These are phyloP conservation scores for Eucalyptus shirleyi DNA, from an alignment of 345 rosid species.

Conservation along the genomic window DNA sequence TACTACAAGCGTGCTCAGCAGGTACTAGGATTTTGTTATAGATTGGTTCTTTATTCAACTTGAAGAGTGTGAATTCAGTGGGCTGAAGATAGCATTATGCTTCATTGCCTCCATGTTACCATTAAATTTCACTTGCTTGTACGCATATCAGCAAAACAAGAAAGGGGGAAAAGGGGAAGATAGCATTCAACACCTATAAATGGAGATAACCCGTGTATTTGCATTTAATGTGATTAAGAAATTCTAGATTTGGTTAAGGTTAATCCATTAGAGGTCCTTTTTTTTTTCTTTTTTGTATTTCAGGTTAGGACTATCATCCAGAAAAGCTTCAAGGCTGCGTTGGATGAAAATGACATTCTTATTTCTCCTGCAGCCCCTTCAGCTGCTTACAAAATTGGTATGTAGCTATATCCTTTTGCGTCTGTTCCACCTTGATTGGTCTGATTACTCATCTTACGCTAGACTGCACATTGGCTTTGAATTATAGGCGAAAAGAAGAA, in stretches of 20 bases:
- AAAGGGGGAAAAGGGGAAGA: not conserved
- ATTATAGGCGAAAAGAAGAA: conserved; percentile 73
- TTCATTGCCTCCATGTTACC: not conserved
- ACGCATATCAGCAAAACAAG: not conserved
- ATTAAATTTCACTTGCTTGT: not conserved
- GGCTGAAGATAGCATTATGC: not conserved
- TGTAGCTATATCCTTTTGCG: not conserved
- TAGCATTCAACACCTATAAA: not conserved
- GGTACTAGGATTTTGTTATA: conserved; percentile 14
- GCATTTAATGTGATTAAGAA: not conserved
- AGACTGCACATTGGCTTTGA: not conserved
- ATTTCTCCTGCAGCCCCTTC: conserved; percentile 94
- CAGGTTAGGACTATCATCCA: conserved; percentile 75
- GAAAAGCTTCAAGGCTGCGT: conserved; percentile 58
- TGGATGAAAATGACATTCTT: conserved; percentile 66
- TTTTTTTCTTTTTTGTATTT: not conserved
- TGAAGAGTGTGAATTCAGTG: not conserved
- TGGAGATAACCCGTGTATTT: not conserved
- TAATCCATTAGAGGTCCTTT: not conserved
- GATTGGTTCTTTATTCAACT: not conserved
- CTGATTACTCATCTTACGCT: not conserved
- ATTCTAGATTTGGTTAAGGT: not conserved
- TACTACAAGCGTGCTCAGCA: conserved; percentile 94
- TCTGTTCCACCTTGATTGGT: not conserved
- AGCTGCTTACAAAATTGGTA: conserved; percentile 85